Conservation (phyloP, 441 rosid genomes). For the Sinapis alba region DNA sequence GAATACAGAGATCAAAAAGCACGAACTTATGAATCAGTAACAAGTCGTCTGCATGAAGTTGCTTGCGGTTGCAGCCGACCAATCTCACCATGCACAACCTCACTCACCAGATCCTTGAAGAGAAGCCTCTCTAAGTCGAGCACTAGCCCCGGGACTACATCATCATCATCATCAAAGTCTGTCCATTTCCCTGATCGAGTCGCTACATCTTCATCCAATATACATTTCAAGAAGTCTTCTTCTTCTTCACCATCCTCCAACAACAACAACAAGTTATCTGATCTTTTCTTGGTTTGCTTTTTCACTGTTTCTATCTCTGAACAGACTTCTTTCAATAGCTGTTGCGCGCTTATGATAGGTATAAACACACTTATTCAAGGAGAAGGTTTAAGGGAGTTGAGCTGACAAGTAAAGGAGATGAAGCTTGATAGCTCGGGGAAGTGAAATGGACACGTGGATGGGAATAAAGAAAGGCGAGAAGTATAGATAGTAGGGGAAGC, state of each 20-base stretch:
- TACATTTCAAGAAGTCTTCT: conserved; percentile 58
- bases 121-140: conserved; percentile 73
- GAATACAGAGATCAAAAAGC: not conserved
- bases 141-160: conserved; percentile 53
- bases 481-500: too few species aligned
- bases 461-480: too few species aligned
- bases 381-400: too few species aligned
- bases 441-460: too few species aligned
- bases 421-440: too few species aligned
- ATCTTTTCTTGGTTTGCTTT: conserved; percentile 39
- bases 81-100: conserved; percentile 66
- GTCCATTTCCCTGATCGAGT: conserved; percentile 61
- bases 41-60: conserved; percentile 46
- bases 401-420: too few species aligned
- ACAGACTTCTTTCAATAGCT: conserved; percentile 80
- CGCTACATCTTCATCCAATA: conserved; percentile 65
- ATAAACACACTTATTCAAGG: too few species aligned
- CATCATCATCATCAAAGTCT: conserved; percentile 45
- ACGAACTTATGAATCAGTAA: not conserved
- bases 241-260: conserved; percentile 49
- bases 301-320: conserved; percentile 67
- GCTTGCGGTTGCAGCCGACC: conserved; percentile 39
- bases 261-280: conserved; percentile 36
- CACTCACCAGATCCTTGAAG: conserved; percentile 84
- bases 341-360: conserved; percentile 57